Percentiles rank a stretch among this genome's conserved stretches.
Evolutionary conservation across 2,329 filamentous ascomycete genomes (phyloP).

Genomic region (Dactylellina sp.): DNA sequence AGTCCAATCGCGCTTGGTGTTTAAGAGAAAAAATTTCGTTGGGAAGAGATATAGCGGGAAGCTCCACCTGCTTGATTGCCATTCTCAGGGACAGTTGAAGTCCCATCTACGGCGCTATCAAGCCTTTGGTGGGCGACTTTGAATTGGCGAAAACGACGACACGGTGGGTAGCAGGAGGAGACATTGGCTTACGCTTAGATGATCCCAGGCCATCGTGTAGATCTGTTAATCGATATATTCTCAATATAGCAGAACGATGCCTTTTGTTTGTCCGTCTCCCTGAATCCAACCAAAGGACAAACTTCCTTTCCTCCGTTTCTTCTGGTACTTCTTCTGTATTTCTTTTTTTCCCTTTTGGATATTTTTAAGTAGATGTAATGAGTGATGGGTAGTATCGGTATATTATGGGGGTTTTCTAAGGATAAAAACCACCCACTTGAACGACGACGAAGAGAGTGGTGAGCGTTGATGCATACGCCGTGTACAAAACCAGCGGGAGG

Average conservation of each 20-base stretch:
- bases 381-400: slow-evolving; percentile 13
- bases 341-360: slow-evolving; percentile 21
- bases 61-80: not conserved
- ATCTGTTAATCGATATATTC: slow-evolving; percentile 28
- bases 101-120: not conserved
- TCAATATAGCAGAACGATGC: slow-evolving; percentile 26
- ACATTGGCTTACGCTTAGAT: slow-evolving; percentile 62
- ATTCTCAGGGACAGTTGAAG: not conserved
- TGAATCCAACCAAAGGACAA: slow-evolving; percentile 10
- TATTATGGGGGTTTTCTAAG: slow-evolving; percentile 52
- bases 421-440: slow-evolving; percentile 48
- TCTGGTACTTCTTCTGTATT: slow-evolving; percentile 29
- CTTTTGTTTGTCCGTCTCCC: slow-evolving; percentile 24
- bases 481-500: slow-evolving; percentile 18
- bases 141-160: slow-evolving; percentile 9
- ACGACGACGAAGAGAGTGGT: slow-evolving; percentile 34
- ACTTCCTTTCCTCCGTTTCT: slow-evolving; percentile 41
- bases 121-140: slow-evolving; percentile 8
- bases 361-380: slow-evolving; percentile 12
- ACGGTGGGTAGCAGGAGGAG: slow-evolving; percentile 7
- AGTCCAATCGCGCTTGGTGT: not conserved
- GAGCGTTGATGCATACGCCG: slow-evolving; percentile 49
- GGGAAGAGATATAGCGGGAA: not conserved
- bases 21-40: not conserved
- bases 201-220: slow-evolving; percentile 67